Evolutionary conservation across 345 rosid genomes (phyloP), one percentile per base, ranked within the genome.

Genomic region (Litchi chinensis): DNA sequence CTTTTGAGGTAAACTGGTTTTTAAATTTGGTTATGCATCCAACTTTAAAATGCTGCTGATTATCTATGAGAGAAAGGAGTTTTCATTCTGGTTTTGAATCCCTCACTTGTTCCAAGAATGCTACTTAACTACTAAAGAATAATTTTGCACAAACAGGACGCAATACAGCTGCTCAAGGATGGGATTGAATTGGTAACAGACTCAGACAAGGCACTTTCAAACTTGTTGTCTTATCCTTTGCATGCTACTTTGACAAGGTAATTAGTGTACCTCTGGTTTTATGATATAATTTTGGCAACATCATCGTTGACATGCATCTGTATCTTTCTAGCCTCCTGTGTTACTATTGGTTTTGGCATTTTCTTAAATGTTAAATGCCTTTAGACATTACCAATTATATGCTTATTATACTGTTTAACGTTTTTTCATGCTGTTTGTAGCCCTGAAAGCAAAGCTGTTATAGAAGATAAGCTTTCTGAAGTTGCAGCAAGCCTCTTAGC

Each of bases 161-260:
- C 97, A 8, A 86, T 89, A 68, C 88, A 89, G 83, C 92, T 95
- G 77, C 96, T 93, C 60, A 91, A 93, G 90, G 98, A 95, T 89
- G 98, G 95, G 76, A 92, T 95, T 88, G 99, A 95, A 83, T 84
- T 93, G 89, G 90, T 92, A 81, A 85, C 97, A 16, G 99, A 93
- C 79, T 86, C 99, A 19, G 98, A 93, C 73, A 85, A 90, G 86
- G 95, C 79, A 46, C 91, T 95, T 22, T 85, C 90, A 63, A 89
- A 91, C 76, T 88, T 95, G 86, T 83, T 93, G 40, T 92, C 99
- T 63, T 95, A 92, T 89, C 99, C 99, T 74, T 79, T 95, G 52
- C 90, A 77, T 28, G 85, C 84, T 70, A 91, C 94, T 72, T 82
- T 95, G 85, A 77, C 77, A 56, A 91, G 97, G 97, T 95, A 80